Conservation (phyloP, 176 grass and related monocot genomes). For the Raddia guianensis region DNA sequence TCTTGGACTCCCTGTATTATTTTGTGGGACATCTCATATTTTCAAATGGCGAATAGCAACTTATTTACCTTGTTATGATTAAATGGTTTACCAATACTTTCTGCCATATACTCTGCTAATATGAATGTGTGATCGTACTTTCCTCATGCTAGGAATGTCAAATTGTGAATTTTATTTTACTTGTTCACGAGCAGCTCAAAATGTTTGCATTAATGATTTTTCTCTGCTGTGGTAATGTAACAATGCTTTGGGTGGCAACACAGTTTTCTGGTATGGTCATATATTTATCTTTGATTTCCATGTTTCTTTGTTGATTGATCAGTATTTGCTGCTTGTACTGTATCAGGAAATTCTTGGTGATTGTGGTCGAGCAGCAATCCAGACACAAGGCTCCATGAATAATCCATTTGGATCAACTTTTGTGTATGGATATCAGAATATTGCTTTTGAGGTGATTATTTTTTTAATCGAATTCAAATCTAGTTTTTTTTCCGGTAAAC, state of each 20-base stretch:
- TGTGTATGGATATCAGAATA: constrained; percentile 94
- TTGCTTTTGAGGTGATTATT: constrained; percentile 82
- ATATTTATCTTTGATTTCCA: background rate
- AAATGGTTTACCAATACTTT: background rate
- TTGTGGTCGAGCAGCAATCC: constrained; percentile 88
- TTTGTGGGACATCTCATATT: constrained; percentile 1
- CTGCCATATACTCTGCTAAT: background rate
- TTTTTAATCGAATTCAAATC: background rate
- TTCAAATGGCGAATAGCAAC: constrained; percentile 1
- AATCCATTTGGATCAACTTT: constrained; percentile 98
- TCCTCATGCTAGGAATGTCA: background rate
- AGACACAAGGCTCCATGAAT: constrained; percentile 94
- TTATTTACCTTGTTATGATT: background rate
- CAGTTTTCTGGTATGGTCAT: background rate
- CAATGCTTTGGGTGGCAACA: background rate
- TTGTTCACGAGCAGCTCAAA: background rate
- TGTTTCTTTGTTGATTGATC: background rate
- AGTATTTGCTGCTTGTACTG: background rate
- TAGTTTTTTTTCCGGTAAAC: background rate
- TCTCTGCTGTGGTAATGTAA: background rate
- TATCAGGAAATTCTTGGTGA: constrained; percentile 89
- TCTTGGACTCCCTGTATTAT: constrained; percentile 2
- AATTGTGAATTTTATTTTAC: background rate
- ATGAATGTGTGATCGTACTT: background rate
- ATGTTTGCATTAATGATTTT: background rate